Conservation (phyloP, 768 basidiomycete species). For the Exidia glandulosa region DNA sequence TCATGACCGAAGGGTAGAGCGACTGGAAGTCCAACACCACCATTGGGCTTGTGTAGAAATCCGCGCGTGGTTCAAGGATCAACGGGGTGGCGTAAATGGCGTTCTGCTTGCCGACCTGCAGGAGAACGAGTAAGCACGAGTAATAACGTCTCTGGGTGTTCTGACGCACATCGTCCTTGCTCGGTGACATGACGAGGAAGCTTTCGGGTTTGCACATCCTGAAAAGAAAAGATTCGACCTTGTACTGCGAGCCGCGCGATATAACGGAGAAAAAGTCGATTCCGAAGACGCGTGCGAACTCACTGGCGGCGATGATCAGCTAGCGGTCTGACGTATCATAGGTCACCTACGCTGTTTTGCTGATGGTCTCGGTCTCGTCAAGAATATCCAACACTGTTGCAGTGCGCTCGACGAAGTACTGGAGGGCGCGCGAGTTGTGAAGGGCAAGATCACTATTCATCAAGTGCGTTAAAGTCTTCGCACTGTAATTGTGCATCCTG, state of each 20-base stretch:
- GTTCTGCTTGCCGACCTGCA: constrained; percentile 87
- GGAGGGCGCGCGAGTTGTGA: constrained; percentile 44
- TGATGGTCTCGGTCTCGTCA: constrained; percentile 68
- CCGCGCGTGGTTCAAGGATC: constrained; percentile 89
- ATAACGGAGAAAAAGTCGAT: constrained; percentile 95
- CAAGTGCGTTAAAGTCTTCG: constrained; percentile 54
- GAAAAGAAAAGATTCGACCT: constrained; percentile 98
- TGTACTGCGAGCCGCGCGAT: constrained; percentile 93
- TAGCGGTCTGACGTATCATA: background rate
- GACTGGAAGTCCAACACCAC: constrained; percentile 94
- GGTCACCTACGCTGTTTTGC: constrained; percentile 72
- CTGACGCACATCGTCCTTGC: constrained; percentile 64
- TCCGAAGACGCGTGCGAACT: constrained; percentile 95
- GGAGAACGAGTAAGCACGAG: constrained; percentile 1
- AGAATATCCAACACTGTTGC: constrained; percentile 67
- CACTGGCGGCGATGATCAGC: constrained; percentile 34
- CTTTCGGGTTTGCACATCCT: constrained; percentile 93
- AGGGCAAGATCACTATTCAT: constrained; percentile 47
- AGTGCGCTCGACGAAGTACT: constrained; percentile 55
- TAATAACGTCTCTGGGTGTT: background rate
- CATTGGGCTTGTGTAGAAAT: constrained; percentile 86
- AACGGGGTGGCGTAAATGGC: constrained; percentile 94
- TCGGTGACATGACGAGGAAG: constrained; percentile 85
- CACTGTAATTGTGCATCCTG: constrained; percentile 70
- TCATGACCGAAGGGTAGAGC: constrained; percentile 95